Conservation (phyloP, 176 grass and related monocot species). For the Bothriochloa decipiens region DNA sequence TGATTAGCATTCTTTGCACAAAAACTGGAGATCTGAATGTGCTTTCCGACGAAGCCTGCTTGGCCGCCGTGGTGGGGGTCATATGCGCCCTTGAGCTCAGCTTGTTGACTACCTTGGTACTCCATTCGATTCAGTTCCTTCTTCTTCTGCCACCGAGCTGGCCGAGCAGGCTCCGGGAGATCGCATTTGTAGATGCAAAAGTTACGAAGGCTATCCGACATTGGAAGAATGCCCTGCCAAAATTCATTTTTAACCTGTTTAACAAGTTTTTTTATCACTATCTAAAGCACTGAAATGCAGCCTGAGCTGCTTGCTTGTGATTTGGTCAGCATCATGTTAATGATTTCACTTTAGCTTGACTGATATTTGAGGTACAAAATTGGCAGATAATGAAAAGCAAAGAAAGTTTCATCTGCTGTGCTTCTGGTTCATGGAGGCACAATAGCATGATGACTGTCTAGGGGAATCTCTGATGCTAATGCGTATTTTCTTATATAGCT, state of each 20-base stretch:
- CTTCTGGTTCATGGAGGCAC: neutral
- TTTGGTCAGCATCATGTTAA: neutral
- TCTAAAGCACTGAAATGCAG: neutral
- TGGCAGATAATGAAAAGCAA: neutral
- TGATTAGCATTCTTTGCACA: slow-evolving; percentile 9
- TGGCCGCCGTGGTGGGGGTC: neutral
- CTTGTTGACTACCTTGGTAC: neutral
- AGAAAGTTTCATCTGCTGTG: neutral
- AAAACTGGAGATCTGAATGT: neutral
- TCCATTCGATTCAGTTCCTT: too few species aligned
- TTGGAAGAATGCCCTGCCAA: neutral
- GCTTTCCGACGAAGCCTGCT: neutral
- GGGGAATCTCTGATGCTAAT: neutral
- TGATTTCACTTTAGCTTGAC: neutral
- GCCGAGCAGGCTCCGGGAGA: neutral
- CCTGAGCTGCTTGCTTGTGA: neutral
- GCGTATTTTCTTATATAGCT: neutral
- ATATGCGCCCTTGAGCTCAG: neutral
- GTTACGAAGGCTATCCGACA: slow-evolving; percentile 24
- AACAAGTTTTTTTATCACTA: neutral
- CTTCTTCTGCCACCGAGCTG: neutral
- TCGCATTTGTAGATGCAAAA: slow-evolving; percentile 1
- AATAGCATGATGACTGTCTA: neutral
- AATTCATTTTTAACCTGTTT: neutral
- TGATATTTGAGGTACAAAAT: neutral